A percentile compares a stretch with the other conserved stretches of the same genome.
Conservation (phyloP, 2,329 filamentous ascomycete genomes). For the Bipolaris victoriae region DNA sequence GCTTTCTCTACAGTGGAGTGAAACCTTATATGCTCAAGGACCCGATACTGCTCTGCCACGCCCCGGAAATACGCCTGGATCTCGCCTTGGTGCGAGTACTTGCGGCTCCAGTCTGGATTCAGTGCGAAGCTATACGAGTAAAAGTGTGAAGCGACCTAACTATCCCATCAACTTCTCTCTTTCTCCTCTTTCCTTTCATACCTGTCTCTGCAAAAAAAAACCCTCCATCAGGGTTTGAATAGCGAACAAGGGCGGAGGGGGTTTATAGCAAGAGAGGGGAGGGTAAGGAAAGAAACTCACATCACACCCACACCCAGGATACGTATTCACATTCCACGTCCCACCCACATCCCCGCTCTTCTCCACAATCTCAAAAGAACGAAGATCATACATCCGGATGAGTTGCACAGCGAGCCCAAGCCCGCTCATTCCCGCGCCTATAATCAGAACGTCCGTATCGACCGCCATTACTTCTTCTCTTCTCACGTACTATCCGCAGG, state of each 20-base stretch:
- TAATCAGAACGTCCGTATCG: conserved; percentile 57
- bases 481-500: too few species aligned
- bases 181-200: too few species aligned
- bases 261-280: too few species aligned
- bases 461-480: conserved; percentile 38
- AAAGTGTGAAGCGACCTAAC: conserved; percentile 55
- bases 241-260: too few species aligned
- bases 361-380: conserved; percentile 54
- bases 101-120: conserved; percentile 65
- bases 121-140: conserved; percentile 68
- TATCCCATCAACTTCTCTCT: background rate
- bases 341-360: conserved; percentile 50
- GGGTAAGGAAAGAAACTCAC: conserved; percentile 16
- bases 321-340: conserved; percentile 44
- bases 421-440: conserved; percentile 58
- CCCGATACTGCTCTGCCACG: conserved; percentile 39
- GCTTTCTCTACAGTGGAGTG: conserved; percentile 53
- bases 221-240: too few species aligned
- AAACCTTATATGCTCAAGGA: conserved; percentile 54
- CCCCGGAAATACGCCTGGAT: conserved; percentile 61
- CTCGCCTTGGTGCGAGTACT: conserved; percentile 62
- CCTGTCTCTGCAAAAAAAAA: too few species aligned
- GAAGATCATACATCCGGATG: conserved; percentile 47
- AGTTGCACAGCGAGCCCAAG: conserved; percentile 56
- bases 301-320: conserved; percentile 46